Evolutionary conservation across 345 rosid genomes (phyloP).

Genomic region (Lumnitzera racemosa): DNA sequence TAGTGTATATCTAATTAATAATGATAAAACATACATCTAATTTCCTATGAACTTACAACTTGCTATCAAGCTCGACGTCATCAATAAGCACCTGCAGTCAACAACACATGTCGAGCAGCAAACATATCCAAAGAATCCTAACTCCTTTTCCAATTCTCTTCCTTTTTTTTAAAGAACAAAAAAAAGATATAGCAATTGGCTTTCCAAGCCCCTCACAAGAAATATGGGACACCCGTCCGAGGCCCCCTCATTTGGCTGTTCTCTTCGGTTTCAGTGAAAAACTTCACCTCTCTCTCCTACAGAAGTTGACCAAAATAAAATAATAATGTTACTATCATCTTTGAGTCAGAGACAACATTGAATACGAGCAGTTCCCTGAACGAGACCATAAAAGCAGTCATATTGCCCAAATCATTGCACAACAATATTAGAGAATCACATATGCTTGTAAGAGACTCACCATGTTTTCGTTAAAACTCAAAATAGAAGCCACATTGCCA

Average conservation of each 20-base stretch:
- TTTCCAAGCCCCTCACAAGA: conserved; percentile 39
- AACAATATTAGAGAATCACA: neutral
- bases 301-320: conserved; percentile 4
- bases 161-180: too few species aligned
- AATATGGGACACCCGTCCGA: conserved; percentile 94
- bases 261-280: conserved; percentile 98
- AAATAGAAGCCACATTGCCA: conserved; percentile 97
- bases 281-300: conserved; percentile 96
- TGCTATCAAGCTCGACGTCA: too few species aligned
- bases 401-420: neutral
- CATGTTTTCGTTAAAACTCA: conserved; percentile 97
- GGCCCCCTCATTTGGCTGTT: conserved; percentile 99
- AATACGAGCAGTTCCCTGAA: too few species aligned
- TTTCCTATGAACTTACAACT: too few species aligned
- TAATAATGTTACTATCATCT: neutral
- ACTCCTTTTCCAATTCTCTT: too few species aligned
- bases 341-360: too few species aligned
- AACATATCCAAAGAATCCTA: too few species aligned
- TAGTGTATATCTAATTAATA: too few species aligned
- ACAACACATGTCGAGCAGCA: too few species aligned
- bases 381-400: too few species aligned
- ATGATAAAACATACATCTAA: too few species aligned
- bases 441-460: conserved; percentile 27
- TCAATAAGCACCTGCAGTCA: neutral
- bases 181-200: neutral